Base-by-base conservation (phyloP, 495 filamentous ascomycete genomes). In the Lindgomyces ingoldianus region DNA sequence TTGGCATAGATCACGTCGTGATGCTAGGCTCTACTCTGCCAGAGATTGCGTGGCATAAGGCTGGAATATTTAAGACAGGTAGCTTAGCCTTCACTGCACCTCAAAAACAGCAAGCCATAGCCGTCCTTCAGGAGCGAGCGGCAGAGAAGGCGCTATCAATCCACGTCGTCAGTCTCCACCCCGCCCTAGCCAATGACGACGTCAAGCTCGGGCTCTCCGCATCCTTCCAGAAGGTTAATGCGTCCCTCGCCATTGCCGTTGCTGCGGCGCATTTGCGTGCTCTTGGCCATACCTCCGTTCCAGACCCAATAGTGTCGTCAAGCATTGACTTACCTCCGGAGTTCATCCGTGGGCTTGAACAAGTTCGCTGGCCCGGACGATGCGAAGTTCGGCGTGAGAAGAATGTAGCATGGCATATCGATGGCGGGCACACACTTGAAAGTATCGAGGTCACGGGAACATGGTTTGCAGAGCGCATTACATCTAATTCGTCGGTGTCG, bases 11-110 rank as follows among this genome's bases (percentile, higher is more conserved):
- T 68, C 94, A 98, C 69, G 84, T 86, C 14, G 81, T 79, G 16
- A 79, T 91, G 72, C 82, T 98, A 30, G 94, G 94, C 14, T 74
- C 83, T 33, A 95, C 94, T 0, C 86, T 96, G 44, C 89, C 92
- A 50, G 82, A 93, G 65, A 98, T 98, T 62, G 93, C 95, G 3
- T 98, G 95, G 94, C 93, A 98, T 71, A 98, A 98, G 74, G 90
- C 84, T 12, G 94, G 94, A 12, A 93, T 98, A 53, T 88, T 96
- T 78, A 98, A 98, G 73, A 24, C 73, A 1, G 85, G 83, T 0
- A 79, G 79, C 11, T 82, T 85, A 9, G 89, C 85, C 1, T 94
- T 96, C 57, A 90, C 88, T 0, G 84, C 89, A 11, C 84, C 85
- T 16, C 94, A 98, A 73, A 77, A 80, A 0, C 74, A 81, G 1